Conservation (phyloP, 306 rosid genomes). For the Vigna angularis region DNA sequence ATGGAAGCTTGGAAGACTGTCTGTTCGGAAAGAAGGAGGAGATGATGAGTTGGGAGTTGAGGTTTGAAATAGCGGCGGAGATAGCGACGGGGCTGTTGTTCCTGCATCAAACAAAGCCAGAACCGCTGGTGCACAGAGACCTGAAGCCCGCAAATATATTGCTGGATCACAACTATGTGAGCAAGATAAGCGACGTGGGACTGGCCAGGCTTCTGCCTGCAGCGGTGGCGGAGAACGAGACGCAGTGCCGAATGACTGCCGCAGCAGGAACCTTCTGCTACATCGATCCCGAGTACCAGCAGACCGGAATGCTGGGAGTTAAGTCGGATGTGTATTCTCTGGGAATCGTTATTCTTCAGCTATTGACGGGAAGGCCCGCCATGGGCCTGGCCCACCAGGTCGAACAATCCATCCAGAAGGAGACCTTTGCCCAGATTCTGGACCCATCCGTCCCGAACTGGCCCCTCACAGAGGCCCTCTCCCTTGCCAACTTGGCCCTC, state of each 20-base stretch:
- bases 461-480: slow-evolving; percentile 67
- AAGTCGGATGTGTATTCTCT: slow-evolving; percentile 94
- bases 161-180: slow-evolving; percentile 74
- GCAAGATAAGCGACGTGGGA: slow-evolving; percentile 92
- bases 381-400: slow-evolving; percentile 83
- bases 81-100: slow-evolving; percentile 84
- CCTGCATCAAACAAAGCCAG: slow-evolving; percentile 96
- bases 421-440: slow-evolving; percentile 54
- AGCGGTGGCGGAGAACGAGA: slow-evolving; percentile 73
- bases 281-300: slow-evolving; percentile 98
- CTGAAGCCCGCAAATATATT: slow-evolving; percentile 91
- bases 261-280: slow-evolving; percentile 97
- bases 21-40: slow-evolving; percentile 49
- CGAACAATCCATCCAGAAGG: slow-evolving; percentile 58
- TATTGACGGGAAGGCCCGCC: slow-evolving; percentile 74
- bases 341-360: slow-evolving; percentile 79
- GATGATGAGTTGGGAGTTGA: slow-evolving; percentile 65
- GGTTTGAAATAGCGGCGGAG: slow-evolving; percentile 85
- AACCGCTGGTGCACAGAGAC: slow-evolving; percentile 94
- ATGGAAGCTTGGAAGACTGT: slow-evolving; percentile 90
- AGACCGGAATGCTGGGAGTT: slow-evolving; percentile 92
- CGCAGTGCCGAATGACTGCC: slow-evolving; percentile 79
- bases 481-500: slow-evolving; percentile 65
- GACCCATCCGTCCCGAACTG: slow-evolving; percentile 78
- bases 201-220: slow-evolving; percentile 90